Conservation (phyloP, 768 basidiomycete genomes). For the Kockovaella imperatae region DNA sequence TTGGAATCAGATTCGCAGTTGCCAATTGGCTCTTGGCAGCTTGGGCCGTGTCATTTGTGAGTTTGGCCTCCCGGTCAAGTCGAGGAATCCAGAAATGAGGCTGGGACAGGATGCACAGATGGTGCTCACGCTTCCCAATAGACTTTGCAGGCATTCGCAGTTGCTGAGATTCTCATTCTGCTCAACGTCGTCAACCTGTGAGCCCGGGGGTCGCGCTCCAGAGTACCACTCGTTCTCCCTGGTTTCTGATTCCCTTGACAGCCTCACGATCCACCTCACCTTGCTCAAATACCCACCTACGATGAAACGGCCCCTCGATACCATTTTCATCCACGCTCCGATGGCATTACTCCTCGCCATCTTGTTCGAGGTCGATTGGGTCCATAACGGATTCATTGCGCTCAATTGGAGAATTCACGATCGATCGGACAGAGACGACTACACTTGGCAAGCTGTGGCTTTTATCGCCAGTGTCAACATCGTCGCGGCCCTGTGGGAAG, state of each 20-base stretch:
- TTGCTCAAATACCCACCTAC: conserved; percentile 59
- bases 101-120: no score
- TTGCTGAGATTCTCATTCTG: conserved; percentile 65
- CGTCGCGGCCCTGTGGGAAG: conserved; percentile 40
- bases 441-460: conserved; percentile 67
- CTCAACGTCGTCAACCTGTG: conserved; percentile 60
- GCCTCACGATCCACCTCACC: conserved; percentile 67
- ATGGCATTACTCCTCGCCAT: conserved; percentile 51
- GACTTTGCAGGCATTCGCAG: conserved; percentile 68
- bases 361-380: conserved; percentile 57
- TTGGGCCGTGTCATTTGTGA: conserved; percentile 72
- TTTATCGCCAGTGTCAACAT: conserved; percentile 60
- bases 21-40: conserved; percentile 72
- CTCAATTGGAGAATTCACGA: conserved; percentile 59
- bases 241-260: conserved; percentile 10
- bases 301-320: conserved; percentile 56
- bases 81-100: no score
- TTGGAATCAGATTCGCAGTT: conserved; percentile 67
- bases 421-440: conserved; percentile 51
- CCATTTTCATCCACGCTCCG: conserved; percentile 77
- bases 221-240: background rate
- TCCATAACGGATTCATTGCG: conserved; percentile 59
- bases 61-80: background rate
- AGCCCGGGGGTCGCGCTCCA: conserved; percentile 5
- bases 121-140: conserved; percentile 36